phyloP scores from a whole-genome alignment of 805 yeast genomes.

The Tetrapisispora fleetii region DNA sequence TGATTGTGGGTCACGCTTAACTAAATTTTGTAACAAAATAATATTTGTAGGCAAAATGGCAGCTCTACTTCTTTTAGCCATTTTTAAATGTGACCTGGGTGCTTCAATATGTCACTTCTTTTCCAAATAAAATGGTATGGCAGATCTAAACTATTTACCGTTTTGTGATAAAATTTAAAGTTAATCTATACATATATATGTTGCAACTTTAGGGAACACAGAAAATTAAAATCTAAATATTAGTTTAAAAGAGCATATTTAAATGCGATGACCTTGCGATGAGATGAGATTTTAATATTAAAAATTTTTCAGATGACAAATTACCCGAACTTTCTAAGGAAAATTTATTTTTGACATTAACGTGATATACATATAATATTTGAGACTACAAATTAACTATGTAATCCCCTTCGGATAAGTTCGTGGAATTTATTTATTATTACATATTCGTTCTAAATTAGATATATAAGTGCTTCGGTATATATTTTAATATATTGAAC shows the following conservation, averaged over 20 bases:
- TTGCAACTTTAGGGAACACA: too few relatives aligned
- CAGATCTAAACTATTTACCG: background rate
- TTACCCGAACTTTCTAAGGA: background rate
- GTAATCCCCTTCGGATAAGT: background rate
- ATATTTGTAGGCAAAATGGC: slow-evolving; percentile 89
- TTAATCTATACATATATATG: too few relatives aligned
- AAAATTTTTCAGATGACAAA: background rate
- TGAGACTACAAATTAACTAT: too few relatives aligned
- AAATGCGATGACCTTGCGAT: slow-evolving; percentile 12
- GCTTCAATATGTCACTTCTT: background rate
- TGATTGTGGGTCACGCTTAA: slow-evolving; percentile 88
- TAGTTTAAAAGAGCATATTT: too few relatives aligned
- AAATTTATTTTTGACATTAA: background rate
- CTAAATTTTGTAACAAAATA: slow-evolving; percentile 82
- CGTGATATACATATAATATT: background rate
- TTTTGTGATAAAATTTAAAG: background rate
- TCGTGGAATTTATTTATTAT: background rate
- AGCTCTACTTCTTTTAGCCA: slow-evolving; percentile 86
- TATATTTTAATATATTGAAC: background rate
- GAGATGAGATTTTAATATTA: slow-evolving; percentile 17
- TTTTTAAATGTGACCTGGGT: slow-evolving; percentile 18
- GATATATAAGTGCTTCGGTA: background rate
- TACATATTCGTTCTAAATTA: background rate
- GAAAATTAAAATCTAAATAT: too few relatives aligned
- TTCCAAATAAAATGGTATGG: background rate